phyloP scores from a whole-genome alignment of 306 rosid species.

The Canavalia ensiformis region DNA sequence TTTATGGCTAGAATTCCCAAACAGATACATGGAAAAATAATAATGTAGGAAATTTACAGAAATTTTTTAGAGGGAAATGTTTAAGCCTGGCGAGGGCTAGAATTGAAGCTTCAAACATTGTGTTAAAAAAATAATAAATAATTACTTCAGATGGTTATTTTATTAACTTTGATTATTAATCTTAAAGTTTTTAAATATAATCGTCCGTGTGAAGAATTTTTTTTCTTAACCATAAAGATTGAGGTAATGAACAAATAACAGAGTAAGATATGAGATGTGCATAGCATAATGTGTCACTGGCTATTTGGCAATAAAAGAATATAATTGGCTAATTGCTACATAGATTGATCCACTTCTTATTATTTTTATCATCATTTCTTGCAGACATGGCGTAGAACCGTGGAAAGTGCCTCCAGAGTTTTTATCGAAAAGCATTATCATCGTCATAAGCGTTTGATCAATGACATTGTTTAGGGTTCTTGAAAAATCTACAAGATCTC shows the following conservation, averaged over 20 bases:
- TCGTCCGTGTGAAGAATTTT: neutral
- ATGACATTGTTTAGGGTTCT: constrained; percentile 67
- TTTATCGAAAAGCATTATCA: constrained; percentile 89
- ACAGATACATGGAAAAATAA: neutral
- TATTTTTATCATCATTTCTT: constrained; percentile 10
- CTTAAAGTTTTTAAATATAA: neutral
- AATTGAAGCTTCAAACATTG: neutral
- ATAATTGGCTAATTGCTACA: no score
- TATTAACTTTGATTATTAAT: neutral
- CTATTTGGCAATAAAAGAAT: neutral
- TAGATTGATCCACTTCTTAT: neutral
- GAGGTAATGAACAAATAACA: neutral
- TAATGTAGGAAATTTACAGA: neutral
- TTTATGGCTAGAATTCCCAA: neutral
- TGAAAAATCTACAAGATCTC: neutral
- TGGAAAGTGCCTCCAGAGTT: constrained; percentile 84
- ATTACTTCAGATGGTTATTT: neutral
- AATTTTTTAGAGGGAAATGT: neutral
- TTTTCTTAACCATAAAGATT: neutral
- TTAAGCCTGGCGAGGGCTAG: neutral
- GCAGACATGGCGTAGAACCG: constrained; percentile 89
- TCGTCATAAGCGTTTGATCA: constrained; percentile 82
- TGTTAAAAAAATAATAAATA: neutral
- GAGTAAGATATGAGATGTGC: neutral
- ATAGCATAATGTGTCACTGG: no score